Evolutionary conservation across 2,329 filamentous ascomycete species (phyloP).

Genomic region (Cladosporium austrohemisphaericum): DNA sequence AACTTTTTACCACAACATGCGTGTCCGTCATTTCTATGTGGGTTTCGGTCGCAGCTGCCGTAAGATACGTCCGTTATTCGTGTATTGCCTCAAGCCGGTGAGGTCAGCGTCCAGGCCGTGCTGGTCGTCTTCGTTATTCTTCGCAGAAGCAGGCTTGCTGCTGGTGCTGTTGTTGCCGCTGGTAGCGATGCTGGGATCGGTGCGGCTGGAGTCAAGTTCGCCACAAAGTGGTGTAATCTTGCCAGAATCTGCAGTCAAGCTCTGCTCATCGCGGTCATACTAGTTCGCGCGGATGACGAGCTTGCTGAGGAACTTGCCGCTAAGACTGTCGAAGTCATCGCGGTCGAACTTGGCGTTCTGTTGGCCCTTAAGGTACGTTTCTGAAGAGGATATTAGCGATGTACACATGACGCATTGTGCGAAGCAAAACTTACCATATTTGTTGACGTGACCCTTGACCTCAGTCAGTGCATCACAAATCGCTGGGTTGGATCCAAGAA

Average conservation of each 20-base stretch:
- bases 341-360: conserved; percentile 80
- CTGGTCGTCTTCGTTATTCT: conserved; percentile 1
- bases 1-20: neutral
- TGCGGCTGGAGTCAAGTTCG: neutral
- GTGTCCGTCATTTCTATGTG: conserved; percentile 2
- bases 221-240: neutral
- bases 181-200: neutral
- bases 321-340: conserved; percentile 88
- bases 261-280: neutral
- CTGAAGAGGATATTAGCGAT: conserved; percentile 48
- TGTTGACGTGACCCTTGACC: conserved; percentile 84
- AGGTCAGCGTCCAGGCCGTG: conserved; percentile 5
- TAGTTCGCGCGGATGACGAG: conserved; percentile 92
- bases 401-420: neutral
- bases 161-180: neutral
- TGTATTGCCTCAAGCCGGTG: conserved; percentile 10
- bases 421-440: conserved; percentile 71
- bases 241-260: neutral
- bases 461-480: conserved; percentile 96
- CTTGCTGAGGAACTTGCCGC: conserved; percentile 96
- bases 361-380: conserved; percentile 79
- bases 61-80: conserved; percentile 5
- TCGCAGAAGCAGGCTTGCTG: conserved; percentile 9
- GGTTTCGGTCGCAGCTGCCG: neutral
- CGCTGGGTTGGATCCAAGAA: conserved; percentile 84